These are phyloP conservation scores for Coniochaeta pulveracea DNA, from an alignment of 2,329 filamentous ascomycete genomes.

Conservation along the genomic window DNA sequence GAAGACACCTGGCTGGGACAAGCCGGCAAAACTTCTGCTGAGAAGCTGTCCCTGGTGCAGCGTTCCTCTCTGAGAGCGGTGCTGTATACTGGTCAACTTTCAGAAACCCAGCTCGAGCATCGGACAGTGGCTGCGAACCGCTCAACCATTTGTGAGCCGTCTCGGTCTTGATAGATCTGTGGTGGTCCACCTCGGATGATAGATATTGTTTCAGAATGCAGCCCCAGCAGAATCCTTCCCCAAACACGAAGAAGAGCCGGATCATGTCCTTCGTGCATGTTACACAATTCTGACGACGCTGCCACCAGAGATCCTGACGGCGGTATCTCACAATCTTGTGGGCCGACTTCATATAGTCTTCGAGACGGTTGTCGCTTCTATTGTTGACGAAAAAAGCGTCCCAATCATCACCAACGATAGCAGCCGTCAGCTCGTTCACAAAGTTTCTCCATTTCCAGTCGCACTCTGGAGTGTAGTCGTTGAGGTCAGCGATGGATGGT, in stretches of 20 bases:
- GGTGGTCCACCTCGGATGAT: neutral
- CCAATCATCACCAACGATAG: neutral
- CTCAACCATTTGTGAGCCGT: neutral
- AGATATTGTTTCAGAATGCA: neutral
- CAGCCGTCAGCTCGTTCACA: neutral
- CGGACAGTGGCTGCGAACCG: neutral
- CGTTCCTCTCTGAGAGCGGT: no score
- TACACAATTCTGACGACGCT: neutral
- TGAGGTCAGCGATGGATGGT: neutral
- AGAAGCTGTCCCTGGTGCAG: no score
- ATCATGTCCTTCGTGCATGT: neutral
- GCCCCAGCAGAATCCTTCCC: neutral
- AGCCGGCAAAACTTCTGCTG: no score
- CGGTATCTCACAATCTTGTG: neutral
- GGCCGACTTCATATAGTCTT: neutral
- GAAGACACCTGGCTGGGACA: neutral
- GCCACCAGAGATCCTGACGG: slow-evolving; percentile 1
- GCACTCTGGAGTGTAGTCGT: neutral
- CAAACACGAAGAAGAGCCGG: neutral
- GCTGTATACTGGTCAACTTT: no score
- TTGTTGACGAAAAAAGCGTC: no score
- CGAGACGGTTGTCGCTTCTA: neutral
- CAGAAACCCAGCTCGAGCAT: no score
- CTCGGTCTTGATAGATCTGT: neutral
- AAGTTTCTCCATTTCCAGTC: slow-evolving; percentile 1